Evolutionary conservation across 1,139 yeast species (phyloP).

Genomic region (Magnusiomyces paraingens): DNA sequence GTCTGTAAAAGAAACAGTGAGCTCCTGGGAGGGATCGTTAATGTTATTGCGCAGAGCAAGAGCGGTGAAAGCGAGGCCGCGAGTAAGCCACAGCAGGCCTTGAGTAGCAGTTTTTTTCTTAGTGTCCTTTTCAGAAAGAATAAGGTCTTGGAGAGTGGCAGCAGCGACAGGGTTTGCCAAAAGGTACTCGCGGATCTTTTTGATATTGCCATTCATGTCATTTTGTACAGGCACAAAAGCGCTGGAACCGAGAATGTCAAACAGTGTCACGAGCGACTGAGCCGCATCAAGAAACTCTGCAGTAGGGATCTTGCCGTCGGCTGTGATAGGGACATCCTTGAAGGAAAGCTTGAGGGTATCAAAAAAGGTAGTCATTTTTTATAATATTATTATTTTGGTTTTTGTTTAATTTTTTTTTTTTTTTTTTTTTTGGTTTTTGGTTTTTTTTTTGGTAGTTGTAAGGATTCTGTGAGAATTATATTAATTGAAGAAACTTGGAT

Average conservation of each 20-base stretch:
- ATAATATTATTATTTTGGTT: not conserved
- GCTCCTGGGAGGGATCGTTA: conserved; percentile 38
- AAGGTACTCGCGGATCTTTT: conserved; percentile 38
- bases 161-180: conserved; percentile 58
- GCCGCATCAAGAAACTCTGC: conserved; percentile 75
- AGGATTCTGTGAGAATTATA: no score
- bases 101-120: conserved; percentile 79
- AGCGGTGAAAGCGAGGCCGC: conserved; percentile 83
- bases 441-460: no score
- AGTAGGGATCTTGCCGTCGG: conserved; percentile 57
- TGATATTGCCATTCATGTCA: conserved; percentile 84
- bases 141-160: conserved; percentile 67
- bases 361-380: conserved; percentile 47
- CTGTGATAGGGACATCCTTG: conserved; percentile 61
- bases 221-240: conserved; percentile 82
- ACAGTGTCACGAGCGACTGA: conserved; percentile 73
- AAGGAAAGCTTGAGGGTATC: conserved; percentile 71
- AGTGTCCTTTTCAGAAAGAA: conserved; percentile 57
- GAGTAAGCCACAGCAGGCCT: conserved; percentile 78
- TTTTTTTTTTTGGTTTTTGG: no score
- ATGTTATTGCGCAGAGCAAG: conserved; percentile 79
- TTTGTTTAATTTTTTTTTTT: no score
- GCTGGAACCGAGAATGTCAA: conserved; percentile 77
- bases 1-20: conserved; percentile 71
- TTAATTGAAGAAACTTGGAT: no score